phyloP scores from a whole-genome alignment of 129 eudicot genomes.

The Helichrysum umbraculigerum region DNA sequence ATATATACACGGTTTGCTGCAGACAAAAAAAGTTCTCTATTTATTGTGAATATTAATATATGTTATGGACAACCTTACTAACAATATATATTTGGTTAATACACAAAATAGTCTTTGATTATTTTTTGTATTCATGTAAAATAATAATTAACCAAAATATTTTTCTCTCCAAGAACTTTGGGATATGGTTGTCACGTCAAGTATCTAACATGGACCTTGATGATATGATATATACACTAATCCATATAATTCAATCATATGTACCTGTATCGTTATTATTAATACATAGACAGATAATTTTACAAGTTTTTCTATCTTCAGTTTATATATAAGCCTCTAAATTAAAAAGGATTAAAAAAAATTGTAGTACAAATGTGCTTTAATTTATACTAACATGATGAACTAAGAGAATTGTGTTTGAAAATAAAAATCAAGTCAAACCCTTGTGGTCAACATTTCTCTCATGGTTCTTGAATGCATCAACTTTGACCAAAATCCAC shows the following conservation, averaged over 20 bases:
- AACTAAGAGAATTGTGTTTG: not conserved
- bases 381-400: not conserved
- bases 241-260: not conserved
- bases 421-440: slow-evolving; percentile 16
- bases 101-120: too few species aligned
- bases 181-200: slow-evolving; percentile 3
- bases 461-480: slow-evolving; percentile 54
- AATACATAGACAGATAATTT: not conserved
- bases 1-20: too few species aligned
- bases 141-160: too few species aligned
- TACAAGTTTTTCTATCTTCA: not conserved
- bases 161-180: slow-evolving; percentile 9
- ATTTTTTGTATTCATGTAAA: too few species aligned
- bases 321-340: not conserved
- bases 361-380: slow-evolving; percentile 4
- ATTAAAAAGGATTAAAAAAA: not conserved
- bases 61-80: too few species aligned
- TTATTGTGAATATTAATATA: too few species aligned
- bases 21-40: too few species aligned
- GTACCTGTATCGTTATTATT: not conserved
- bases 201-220: too few species aligned
- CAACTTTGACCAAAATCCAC: slow-evolving; percentile 67
- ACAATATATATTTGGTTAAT: too few species aligned
- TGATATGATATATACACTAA: not conserved
- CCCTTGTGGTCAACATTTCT: slow-evolving; percentile 45